A percentile compares a stretch with the other conserved stretches of the same genome.
These are phyloP conservation scores for Articulospora tetracladia DNA, from an alignment of 495 filamentous ascomycete genomes.

Conservation along the genomic window DNA sequence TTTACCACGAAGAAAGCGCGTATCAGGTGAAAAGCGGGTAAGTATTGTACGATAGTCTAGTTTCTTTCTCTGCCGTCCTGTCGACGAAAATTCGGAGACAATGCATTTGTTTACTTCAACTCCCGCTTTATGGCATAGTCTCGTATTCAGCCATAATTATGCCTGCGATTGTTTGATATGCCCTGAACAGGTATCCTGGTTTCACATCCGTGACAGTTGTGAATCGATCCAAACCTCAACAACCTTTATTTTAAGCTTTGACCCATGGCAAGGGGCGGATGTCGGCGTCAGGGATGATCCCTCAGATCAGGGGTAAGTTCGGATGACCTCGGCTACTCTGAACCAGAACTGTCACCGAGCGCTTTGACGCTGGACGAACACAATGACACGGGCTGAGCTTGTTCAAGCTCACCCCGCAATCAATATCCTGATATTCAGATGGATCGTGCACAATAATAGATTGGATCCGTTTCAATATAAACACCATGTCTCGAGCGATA, in stretches of 20 bases:
- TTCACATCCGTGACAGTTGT: slow-evolving; percentile 5
- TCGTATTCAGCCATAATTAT: not conserved
- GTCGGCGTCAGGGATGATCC: not conserved
- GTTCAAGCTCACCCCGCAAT: not conserved
- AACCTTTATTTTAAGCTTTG: not conserved
- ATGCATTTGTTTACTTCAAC: not conserved
- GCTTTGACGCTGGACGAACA: not conserved
- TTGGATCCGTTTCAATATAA: not conserved
- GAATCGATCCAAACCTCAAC: not conserved
- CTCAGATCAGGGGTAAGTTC: not conserved
- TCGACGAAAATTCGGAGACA: not conserved
- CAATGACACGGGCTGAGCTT: not conserved
- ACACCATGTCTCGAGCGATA: slow-evolving; percentile 13
- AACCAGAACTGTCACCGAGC: not conserved
- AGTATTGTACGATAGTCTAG: not conserved
- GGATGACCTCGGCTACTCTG: not conserved
- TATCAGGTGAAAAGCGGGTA: not conserved
- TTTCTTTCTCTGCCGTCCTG: not conserved
- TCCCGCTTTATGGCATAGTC: not conserved
- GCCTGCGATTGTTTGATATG: not conserved
- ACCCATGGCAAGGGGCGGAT: not conserved
- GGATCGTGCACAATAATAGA: not conserved
- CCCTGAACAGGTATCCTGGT: not conserved
- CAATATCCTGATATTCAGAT: not conserved
- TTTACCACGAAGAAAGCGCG: not conserved